These are phyloP conservation scores for Neurospora intermedia DNA, from an alignment of 495 filamentous ascomycete species.

Conservation along the genomic window DNA sequence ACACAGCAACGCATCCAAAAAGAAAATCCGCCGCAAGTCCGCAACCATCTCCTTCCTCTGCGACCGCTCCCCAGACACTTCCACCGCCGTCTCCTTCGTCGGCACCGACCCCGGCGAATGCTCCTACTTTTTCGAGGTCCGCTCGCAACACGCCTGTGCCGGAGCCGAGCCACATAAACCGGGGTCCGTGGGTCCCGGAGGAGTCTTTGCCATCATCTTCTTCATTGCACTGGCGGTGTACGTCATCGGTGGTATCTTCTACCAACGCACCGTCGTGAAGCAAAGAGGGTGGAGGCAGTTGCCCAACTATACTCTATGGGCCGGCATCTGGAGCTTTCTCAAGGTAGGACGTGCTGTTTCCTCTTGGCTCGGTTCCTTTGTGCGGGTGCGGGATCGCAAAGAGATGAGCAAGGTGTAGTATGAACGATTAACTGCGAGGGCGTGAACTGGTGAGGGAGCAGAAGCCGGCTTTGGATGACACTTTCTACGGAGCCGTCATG, in stretches of 20 bases:
- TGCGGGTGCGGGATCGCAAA: neutral
- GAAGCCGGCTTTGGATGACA: neutral
- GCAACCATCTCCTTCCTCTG: conserved; percentile 90
- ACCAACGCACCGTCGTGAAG: conserved; percentile 90
- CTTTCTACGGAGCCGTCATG: neutral
- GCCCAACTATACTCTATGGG: conserved; percentile 90
- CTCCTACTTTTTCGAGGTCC: conserved; percentile 95
- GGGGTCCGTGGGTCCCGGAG: conserved; percentile 66
- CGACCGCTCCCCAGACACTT: conserved; percentile 57
- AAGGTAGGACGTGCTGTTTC: conserved; percentile 42
- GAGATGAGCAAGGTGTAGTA: neutral
- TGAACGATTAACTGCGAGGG: neutral
- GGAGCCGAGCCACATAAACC: conserved; percentile 45
- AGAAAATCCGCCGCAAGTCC: conserved; percentile 57
- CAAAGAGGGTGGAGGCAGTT: conserved; percentile 92
- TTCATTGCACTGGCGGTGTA: conserved; percentile 80
- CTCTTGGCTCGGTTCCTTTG: neutral
- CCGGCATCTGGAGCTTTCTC: conserved; percentile 72
- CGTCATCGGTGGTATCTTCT: conserved; percentile 83
- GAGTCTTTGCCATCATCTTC: conserved; percentile 88
- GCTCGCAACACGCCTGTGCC: conserved; percentile 75
- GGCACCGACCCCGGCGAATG: conserved; percentile 76
- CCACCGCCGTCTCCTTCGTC: conserved; percentile 65
- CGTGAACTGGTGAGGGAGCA: neutral
- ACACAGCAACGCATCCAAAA: conserved; percentile 16